A percentile compares a stretch with the other conserved stretches of the same genome.
These are phyloP conservation scores for Rhizopus arrhizus DNA, from an alignment of 371 early-diverging fungal species.

Conservation along the genomic window DNA sequence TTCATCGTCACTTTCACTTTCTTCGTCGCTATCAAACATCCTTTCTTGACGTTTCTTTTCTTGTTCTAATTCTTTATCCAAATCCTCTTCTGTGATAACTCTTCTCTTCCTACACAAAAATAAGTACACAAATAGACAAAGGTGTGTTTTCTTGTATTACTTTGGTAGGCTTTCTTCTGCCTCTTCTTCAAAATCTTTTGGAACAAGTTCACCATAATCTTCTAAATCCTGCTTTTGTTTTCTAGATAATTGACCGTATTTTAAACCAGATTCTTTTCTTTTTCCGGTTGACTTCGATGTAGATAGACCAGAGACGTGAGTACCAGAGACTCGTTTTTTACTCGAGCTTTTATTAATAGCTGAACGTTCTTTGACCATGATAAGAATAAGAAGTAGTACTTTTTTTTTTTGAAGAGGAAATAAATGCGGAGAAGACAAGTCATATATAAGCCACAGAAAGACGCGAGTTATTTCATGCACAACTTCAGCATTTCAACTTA, in stretches of 20 bases:
- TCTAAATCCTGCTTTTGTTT: constrained; percentile 62
- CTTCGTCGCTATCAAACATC: constrained; percentile 36
- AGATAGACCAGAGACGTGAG: constrained; percentile 36
- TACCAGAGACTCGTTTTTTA: constrained; percentile 25
- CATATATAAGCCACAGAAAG: too few relatives aligned
- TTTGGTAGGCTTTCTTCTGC: constrained; percentile 26
- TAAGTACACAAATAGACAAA: not conserved
- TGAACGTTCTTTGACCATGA: constrained; percentile 31
- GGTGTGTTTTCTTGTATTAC: not conserved
- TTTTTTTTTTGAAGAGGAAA: too few relatives aligned
- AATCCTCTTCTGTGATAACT: constrained; percentile 55
- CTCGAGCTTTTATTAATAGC: constrained; percentile 37
- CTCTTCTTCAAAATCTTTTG: constrained; percentile 53
- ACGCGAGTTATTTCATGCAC: too few relatives aligned
- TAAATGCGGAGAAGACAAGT: too few relatives aligned
- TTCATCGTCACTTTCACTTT: constrained; percentile 35
- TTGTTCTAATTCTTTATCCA: constrained; percentile 53
- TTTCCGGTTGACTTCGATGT: constrained; percentile 26
- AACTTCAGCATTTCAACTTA: too few relatives aligned
- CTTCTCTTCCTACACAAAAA: constrained; percentile 37
- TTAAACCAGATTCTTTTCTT: constrained; percentile 35
- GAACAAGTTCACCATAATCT: constrained; percentile 74
- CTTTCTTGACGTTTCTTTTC: constrained; percentile 39
- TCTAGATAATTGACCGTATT: constrained; percentile 53
- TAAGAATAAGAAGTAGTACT: too few relatives aligned